Base-by-base conservation (phyloP, 305 asterid species). In the Stenogyne calaminthoides region DNA sequence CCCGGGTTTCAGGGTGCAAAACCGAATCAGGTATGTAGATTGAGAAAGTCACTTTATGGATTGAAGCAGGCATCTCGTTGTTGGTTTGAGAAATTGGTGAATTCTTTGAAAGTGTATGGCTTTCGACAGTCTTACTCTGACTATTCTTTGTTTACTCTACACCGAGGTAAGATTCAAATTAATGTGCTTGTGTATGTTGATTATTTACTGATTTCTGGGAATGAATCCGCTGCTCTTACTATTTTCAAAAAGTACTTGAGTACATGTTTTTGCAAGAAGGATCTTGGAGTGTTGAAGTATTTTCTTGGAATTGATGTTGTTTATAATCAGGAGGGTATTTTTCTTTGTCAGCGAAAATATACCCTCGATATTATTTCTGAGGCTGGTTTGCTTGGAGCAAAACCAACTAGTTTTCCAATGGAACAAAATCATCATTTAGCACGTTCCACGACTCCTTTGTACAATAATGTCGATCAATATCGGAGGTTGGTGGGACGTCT, bases 241-340 rank as follows among this genome's bases (percentile, higher is more conserved):
- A 0, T 1, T 4, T 52, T 69, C 12, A 36, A 55, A 1, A 11
- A 1, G 8, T 54, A 20, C 11, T 55, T 8, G 14, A 46, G 52
- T 67, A 3, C 20, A 7, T 19, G 64, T 18, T 55, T 69, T 52
- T 37, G 36, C 9, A 69, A 54, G 73, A 69, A 69, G 10, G 73
- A 69, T n/a, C 4, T 69, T 9, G 73, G 55, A 0, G 27, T 18
- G 0, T 5, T 78, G 0, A 67, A 32, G 12, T 74, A 55, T 14
- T 69, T 73, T 36, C 15, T 73, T 2, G 69, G 82, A 2, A 18
- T 71, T 0, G 78, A 78, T 3, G 72, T 78, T 2, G 78, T 72
- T 0, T 19, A 76, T 0, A 22, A 1, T 19, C 9, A 7, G 1
- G 10, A 3, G 0, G 72, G 68, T 0, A 16, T 78, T 6, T 78